phyloP scores from a whole-genome alignment of 441 rosid species.

The Breynia disticha region DNA sequence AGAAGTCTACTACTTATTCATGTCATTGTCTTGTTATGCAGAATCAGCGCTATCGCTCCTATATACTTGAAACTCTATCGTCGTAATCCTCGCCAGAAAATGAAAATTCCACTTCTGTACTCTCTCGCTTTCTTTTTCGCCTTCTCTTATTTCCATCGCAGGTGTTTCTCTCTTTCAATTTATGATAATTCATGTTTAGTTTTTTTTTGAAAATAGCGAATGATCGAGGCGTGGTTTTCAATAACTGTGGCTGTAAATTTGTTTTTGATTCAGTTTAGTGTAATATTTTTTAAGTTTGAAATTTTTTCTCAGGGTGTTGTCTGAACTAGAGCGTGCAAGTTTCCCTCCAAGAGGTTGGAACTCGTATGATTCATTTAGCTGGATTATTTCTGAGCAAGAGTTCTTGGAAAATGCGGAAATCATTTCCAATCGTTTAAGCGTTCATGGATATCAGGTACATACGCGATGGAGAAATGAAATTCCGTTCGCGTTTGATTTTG shows the following conservation, averaged over 20 bases:
- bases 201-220: too few species aligned
- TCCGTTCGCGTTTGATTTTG: neutral
- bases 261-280: neutral
- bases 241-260: neutral
- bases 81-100: neutral
- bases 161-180: constrained; percentile 18
- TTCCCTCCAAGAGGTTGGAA: constrained; percentile 97
- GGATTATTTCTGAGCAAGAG: constrained; percentile 79
- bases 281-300: neutral
- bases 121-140: constrained; percentile 17
- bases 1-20: too few species aligned
- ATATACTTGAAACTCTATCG: too few species aligned
- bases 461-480: neutral
- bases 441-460: constrained; percentile 68
- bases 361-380: constrained; percentile 82
- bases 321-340: constrained; percentile 34
- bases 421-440: constrained; percentile 48
- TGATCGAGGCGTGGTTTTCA: too few species aligned
- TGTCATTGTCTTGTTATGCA: too few species aligned
- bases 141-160: constrained; percentile 14
- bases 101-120: constrained; percentile 18
- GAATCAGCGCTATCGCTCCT: too few species aligned
- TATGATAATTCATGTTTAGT: too few species aligned
- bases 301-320: constrained; percentile 33
- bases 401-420: constrained; percentile 64